These are phyloP conservation scores for Anisodus acutangulus DNA, from an alignment of 257 asterid genomes.

Conservation along the genomic window DNA sequence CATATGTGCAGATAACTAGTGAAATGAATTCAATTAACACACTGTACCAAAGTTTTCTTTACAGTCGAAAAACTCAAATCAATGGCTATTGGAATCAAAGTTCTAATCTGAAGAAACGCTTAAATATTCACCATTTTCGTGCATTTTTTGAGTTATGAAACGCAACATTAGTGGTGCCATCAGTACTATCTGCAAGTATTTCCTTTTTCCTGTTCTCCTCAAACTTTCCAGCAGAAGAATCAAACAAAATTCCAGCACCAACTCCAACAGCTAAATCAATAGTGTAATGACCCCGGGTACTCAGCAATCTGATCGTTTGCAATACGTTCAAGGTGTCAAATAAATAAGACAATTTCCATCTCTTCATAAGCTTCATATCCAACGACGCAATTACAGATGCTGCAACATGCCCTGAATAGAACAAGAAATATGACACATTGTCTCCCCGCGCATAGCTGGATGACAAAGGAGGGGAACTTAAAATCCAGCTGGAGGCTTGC, in stretches of 20 bases:
- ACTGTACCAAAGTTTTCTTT: background rate
- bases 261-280: constrained; percentile 44
- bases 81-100: background rate
- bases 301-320: constrained; percentile 37
- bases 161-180: constrained; percentile 34
- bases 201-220: background rate
- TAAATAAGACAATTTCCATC: constrained; percentile 32
- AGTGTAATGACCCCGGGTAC: constrained; percentile 46
- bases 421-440: constrained; percentile 43
- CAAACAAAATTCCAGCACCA: constrained; percentile 42
- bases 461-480: no score
- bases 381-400: constrained; percentile 43
- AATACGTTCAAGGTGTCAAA: constrained; percentile 39
- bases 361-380: constrained; percentile 41
- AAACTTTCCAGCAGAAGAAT: constrained; percentile 40
- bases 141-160: constrained; percentile 21
- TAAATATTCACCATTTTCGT: background rate
- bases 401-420: constrained; percentile 51
- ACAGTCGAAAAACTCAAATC: background rate
- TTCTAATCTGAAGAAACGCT: background rate
- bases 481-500: no score
- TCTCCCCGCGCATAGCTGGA: constrained; percentile 26
- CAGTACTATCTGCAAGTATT: background rate
- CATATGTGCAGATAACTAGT: no score
- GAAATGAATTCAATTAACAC: background rate